A percentile compares a stretch with the other conserved stretches of the same genome.
phyloP scores from a whole-genome alignment of 352 stramenopile genomes.

The Phytophthora podocarpi region DNA sequence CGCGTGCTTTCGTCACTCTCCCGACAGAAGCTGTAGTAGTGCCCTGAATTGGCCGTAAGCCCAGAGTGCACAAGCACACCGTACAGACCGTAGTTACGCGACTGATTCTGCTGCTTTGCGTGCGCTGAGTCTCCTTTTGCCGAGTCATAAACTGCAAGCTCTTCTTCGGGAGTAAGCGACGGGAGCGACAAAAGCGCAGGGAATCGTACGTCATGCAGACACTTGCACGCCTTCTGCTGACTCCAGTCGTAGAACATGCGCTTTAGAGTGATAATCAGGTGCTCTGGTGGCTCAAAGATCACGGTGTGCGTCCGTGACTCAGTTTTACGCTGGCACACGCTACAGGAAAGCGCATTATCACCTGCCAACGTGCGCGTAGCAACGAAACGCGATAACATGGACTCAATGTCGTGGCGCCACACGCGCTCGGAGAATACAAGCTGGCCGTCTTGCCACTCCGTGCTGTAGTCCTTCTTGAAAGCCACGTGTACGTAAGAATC shows the following conservation, averaged over 20 bases:
- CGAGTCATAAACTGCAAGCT: slow-evolving; percentile 29
- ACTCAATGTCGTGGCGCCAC: slow-evolving; percentile 81
- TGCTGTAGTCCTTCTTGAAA: slow-evolving; percentile 92
- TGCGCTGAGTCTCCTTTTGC: slow-evolving; percentile 7
- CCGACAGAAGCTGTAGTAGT: slow-evolving; percentile 92
- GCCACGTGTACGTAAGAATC: slow-evolving; percentile 86
- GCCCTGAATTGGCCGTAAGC: slow-evolving; percentile 87
- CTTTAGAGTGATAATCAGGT: slow-evolving; percentile 90
- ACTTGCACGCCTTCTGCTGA: slow-evolving; percentile 89
- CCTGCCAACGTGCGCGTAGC: slow-evolving; percentile 79
- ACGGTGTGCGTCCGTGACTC: slow-evolving; percentile 85
- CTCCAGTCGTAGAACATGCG: slow-evolving; percentile 92
- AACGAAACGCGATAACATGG: slow-evolving; percentile 83
- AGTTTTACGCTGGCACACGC: slow-evolving; percentile 72
- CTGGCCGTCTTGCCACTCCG: slow-evolving; percentile 80
- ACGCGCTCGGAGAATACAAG: slow-evolving; percentile 86
- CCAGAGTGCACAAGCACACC: slow-evolving; percentile 90
- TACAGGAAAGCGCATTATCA: slow-evolving; percentile 81
- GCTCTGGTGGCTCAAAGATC: slow-evolving; percentile 74
- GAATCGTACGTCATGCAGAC: slow-evolving; percentile 84
- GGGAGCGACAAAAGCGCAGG: slow-evolving; percentile 71
- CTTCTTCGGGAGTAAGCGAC: slow-evolving; percentile 64
- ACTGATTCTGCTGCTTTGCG: slow-evolving; percentile 34
- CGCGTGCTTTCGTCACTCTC: slow-evolving; percentile 72
- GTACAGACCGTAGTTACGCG: slow-evolving; percentile 86